Evolutionary conservation across 345 rosid species (phyloP).

Genomic region (Eucalyptus rudis): DNA sequence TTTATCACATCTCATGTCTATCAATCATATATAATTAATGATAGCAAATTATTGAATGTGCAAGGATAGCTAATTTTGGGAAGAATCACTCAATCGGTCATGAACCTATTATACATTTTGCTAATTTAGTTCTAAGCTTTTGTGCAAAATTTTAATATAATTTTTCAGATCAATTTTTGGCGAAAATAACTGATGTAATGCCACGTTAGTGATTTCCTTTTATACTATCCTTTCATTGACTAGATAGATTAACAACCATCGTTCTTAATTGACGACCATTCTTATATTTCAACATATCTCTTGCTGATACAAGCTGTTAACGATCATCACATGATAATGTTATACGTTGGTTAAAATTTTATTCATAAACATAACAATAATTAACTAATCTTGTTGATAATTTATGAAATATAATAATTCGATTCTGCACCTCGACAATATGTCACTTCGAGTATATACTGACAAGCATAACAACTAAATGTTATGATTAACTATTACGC

Average conservation of each 20-base stretch:
- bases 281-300: background rate
- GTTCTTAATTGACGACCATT: background rate
- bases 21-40: background rate
- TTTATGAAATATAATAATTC: background rate
- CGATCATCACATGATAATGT: background rate
- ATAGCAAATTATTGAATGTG: background rate
- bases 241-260: background rate
- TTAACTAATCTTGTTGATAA: background rate
- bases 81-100: no score
- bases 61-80: background rate
- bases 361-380: background rate
- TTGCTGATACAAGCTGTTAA: background rate
- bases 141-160: background rate
- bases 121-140: background rate
- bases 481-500: background rate
- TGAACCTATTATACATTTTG: background rate
- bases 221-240: background rate
- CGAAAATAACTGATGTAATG: accelerated
- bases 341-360: background rate
- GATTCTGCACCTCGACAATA: background rate
- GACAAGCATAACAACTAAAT: background rate
- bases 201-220: background rate
- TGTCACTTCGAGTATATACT: background rate
- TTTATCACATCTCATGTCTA: background rate
- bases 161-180: background rate